Conservation (phyloP, 768 basidiomycete genomes). For the Termitomyces sp. region DNA sequence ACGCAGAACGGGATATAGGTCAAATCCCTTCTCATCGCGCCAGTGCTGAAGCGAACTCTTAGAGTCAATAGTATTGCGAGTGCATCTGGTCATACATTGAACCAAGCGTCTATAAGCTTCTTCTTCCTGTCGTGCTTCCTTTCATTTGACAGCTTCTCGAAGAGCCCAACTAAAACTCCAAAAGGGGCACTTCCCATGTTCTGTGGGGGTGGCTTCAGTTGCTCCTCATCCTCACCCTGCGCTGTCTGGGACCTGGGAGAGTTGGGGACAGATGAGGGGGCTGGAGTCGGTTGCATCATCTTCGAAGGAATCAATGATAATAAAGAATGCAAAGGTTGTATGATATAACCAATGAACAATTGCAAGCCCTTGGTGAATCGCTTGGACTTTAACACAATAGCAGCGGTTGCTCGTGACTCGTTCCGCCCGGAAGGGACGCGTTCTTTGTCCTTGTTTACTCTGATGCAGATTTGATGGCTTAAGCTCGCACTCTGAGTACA, state of each 20-base stretch:
- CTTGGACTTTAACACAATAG: not conserved
- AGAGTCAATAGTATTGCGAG: conserved; percentile 5
- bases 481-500: not conserved
- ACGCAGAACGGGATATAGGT: conserved; percentile 86
- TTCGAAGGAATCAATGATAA: conserved; percentile 2
- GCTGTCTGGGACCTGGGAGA: conserved; percentile 30
- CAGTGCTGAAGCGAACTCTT: conserved; percentile 53
- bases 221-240: conserved; percentile 19
- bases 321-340: not conserved
- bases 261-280: conserved; percentile 51
- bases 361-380: not conserved
- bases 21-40: conserved; percentile 79
- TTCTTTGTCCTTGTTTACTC: conserved; percentile 28
- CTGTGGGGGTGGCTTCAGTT: conserved; percentile 45
- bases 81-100: conserved; percentile 51
- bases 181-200: conserved; percentile 71
- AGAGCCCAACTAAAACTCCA: conserved; percentile 60
- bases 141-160: conserved; percentile 70
- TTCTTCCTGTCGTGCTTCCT: conserved; percentile 70
- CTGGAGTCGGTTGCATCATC: conserved; percentile 64
- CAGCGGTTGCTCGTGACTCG: conserved; percentile 14
- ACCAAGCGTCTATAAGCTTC: conserved; percentile 71
- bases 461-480: not conserved
- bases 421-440: conserved; percentile 21
- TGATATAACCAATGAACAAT: not conserved